Percentiles rank a stretch among this genome's conserved stretches.
phyloP scores from a whole-genome alignment of 306 rosid genomes.

The Lathyrus tuberosus region DNA sequence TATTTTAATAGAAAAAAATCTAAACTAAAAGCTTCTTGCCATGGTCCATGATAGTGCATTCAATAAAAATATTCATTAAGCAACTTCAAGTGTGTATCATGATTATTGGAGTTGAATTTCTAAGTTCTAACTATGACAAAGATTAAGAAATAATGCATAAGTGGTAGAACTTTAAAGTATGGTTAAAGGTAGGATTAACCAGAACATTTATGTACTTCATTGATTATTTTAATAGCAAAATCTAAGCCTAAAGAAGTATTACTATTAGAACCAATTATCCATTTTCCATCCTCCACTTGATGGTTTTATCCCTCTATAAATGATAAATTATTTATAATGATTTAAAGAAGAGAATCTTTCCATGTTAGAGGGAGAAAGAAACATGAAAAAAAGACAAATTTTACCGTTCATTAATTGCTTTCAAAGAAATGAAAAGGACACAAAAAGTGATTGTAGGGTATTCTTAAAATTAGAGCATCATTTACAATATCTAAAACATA shows the following conservation, averaged over 20 bases:
- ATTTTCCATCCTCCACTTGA: slow-evolving; percentile 5
- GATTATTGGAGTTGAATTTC: slow-evolving; percentile 48
- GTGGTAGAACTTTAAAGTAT: slow-evolving; percentile 38
- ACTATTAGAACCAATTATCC: slow-evolving; percentile 35
- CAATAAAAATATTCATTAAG: slow-evolving; percentile 15
- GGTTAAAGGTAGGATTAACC: slow-evolving; percentile 40
- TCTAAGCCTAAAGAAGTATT: slow-evolving; percentile 37
- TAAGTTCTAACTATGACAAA: slow-evolving; percentile 74
- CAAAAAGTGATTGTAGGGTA: too few relatives aligned
- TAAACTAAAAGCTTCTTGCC: slow-evolving; percentile 27
- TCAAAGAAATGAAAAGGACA: too few relatives aligned
- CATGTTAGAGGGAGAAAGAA: too few relatives aligned
- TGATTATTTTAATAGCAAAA: slow-evolving; percentile 33
- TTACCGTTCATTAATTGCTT: too few relatives aligned
- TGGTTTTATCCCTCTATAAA: too few relatives aligned
- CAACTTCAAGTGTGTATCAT: slow-evolving; percentile 37
- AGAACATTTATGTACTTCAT: slow-evolving; percentile 33
- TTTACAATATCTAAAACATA: too few relatives aligned
- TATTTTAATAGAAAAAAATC: neutral
- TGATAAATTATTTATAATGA: too few relatives aligned
- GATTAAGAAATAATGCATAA: slow-evolving; percentile 57
- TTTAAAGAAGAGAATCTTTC: too few relatives aligned
- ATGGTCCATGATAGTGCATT: slow-evolving; percentile 14
- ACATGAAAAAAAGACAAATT: too few relatives aligned
- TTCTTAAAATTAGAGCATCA: too few relatives aligned